Evolutionary conservation across 2,329 filamentous ascomycete genomes (phyloP).

Genomic region (Piedraia hortae): DNA sequence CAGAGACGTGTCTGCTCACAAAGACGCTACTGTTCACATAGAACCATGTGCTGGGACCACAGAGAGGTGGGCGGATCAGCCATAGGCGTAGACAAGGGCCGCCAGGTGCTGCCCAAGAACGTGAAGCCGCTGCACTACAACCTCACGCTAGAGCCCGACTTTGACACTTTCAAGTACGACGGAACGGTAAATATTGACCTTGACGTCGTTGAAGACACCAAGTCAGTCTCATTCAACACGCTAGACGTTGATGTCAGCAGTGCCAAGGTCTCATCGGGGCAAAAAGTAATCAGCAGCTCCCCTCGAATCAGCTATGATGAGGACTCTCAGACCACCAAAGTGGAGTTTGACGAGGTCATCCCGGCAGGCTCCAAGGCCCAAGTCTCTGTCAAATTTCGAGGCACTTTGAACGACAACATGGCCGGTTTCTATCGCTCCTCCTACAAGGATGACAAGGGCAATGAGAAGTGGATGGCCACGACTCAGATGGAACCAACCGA

Average conservation of each 20-base stretch:
- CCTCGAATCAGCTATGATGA: slow-evolving; percentile 48
- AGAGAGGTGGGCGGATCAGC: no score
- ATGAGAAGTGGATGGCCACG: slow-evolving; percentile 57
- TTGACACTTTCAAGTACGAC: slow-evolving; percentile 64
- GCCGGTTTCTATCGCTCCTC: slow-evolving; percentile 91
- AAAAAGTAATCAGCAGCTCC: slow-evolving; percentile 29
- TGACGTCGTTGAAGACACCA: slow-evolving; percentile 61
- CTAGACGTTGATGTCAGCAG: slow-evolving; percentile 61
- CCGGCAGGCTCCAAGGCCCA: slow-evolving; percentile 50
- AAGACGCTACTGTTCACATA: no score
- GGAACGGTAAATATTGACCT: slow-evolving; percentile 69
- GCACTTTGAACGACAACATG: slow-evolving; percentile 76
- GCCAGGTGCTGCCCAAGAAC: slow-evolving; percentile 73
- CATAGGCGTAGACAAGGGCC: slow-evolving; percentile 33
- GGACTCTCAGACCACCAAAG: slow-evolving; percentile 52
- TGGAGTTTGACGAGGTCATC: slow-evolving; percentile 49
- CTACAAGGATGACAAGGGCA: slow-evolving; percentile 60
- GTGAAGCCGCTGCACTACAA: slow-evolving; percentile 84
- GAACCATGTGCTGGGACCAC: no score
- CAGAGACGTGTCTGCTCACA: no score
- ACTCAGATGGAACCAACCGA: slow-evolving; percentile 95
- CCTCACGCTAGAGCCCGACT: slow-evolving; percentile 71
- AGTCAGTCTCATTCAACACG: slow-evolving; percentile 64
- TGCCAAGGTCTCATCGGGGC: slow-evolving; percentile 37
- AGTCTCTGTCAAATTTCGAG: slow-evolving; percentile 51